These are phyloP conservation scores for Aspergillus hortae DNA, from an alignment of 2,329 filamentous ascomycete species.

Conservation along the genomic window DNA sequence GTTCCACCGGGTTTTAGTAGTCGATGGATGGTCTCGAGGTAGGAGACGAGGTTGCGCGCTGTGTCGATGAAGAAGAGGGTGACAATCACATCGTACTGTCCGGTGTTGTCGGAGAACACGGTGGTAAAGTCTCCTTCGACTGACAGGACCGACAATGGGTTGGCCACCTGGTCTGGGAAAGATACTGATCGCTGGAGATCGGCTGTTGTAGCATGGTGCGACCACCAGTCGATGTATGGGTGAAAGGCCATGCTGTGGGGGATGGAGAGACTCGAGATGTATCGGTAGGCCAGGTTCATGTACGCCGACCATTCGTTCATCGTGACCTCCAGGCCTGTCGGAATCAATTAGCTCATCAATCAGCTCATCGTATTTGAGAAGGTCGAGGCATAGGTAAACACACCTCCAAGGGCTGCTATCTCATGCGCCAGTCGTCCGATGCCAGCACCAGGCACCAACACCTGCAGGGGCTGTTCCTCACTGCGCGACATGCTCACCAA, in stretches of 20 bases:
- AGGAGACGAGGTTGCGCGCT: slow-evolving; percentile 53
- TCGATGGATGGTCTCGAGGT: slow-evolving; percentile 52
- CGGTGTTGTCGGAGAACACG: slow-evolving; percentile 22
- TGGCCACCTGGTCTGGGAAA: slow-evolving; percentile 44
- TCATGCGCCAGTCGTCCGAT: slow-evolving; percentile 53
- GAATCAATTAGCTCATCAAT: not conserved
- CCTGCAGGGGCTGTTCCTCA: slow-evolving; percentile 25
- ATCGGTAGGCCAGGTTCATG: slow-evolving; percentile 55
- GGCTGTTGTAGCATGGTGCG: slow-evolving; percentile 49
- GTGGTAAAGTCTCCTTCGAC: slow-evolving; percentile 58
- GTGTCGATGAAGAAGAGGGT: slow-evolving; percentile 63
- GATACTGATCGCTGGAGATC: slow-evolving; percentile 47
- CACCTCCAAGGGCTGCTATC: slow-evolving; percentile 43
- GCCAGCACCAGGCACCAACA: slow-evolving; percentile 53
- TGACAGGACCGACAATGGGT: slow-evolving; percentile 32
- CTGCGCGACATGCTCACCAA: slow-evolving; percentile 14
- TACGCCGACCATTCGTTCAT: slow-evolving; percentile 58
- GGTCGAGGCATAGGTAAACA: not conserved
- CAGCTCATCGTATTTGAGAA: not conserved
- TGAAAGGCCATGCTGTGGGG: slow-evolving; percentile 32
- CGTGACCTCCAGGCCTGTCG: slow-evolving; percentile 49
- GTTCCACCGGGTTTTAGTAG: slow-evolving; percentile 48
- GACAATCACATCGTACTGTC: slow-evolving; percentile 48
- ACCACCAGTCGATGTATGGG: slow-evolving; percentile 57
- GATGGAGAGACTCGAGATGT: slow-evolving; percentile 36